Evolutionary conservation across 306 rosid species (phyloP), one percentile per base, ranked within the genome.

Genomic region (Sicyos baderoa): DNA sequence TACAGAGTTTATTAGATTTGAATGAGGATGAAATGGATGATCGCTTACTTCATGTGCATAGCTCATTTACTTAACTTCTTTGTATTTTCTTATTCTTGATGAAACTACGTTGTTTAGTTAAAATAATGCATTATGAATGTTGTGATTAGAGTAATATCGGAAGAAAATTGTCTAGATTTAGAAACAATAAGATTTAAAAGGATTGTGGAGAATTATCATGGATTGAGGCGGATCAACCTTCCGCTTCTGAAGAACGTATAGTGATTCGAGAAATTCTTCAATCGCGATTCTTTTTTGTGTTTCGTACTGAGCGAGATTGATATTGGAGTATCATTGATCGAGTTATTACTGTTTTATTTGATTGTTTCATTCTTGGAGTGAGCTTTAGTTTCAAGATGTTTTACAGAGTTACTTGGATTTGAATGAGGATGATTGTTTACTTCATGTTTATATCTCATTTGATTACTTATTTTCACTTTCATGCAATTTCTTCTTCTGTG

Each of bases 221-320:
- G 96, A 54, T 91, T 70, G 79, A 89, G 74, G 69, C 84, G n/a
- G 80, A 79, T 65, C 80, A 76, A 37, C 73, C 85, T 0, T 82
- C 80, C 7, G 82, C 82, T 17, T 88, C 94, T 52, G 63, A 73
- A 67, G 88, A n/a, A n/a, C n/a, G 90, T 87, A 22, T 1, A 0
- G 7, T 8, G 27, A 6, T 50, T 11, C 37, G 19, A 64, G 12
- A 29, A 16, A 2, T 59, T 52, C 47, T 63, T 4, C 19, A 21
- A 65, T 18, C 27, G 3, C 3, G 70, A 64, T 64, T 7, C 6
- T n/a, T 1, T 32, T 29, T 54, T 1, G 45, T 13, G 17, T n/a
- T 35, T n/a, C n/a, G n/a, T n/a, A n/a, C n/a, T n/a, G n/a, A n/a
- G n/a, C n/a, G n/a, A n/a, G n/a, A n/a, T n/a, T n/a, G n/a, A n/a